phyloP scores from a whole-genome alignment of 495 filamentous ascomycete species.

The Podospora appendiculata region DNA sequence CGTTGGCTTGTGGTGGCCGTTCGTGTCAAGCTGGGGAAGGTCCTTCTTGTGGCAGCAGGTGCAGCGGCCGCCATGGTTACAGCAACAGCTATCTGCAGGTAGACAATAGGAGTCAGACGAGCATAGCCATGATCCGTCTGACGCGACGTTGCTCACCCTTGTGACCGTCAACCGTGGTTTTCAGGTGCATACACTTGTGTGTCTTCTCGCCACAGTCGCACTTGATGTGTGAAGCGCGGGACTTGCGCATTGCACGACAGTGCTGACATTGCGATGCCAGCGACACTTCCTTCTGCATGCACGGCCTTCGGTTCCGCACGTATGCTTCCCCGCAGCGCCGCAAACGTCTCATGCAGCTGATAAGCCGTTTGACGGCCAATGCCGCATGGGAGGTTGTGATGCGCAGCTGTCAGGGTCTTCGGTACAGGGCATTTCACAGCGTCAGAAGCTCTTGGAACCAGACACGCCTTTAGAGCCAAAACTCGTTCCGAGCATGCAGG shows the following conservation, averaged over 20 bases:
- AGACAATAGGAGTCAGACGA: constrained; percentile 42
- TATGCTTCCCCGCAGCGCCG: no score
- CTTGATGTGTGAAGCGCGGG: constrained; percentile 88
- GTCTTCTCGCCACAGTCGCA: constrained; percentile 96
- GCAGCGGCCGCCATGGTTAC: constrained; percentile 85
- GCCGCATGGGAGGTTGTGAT: no score
- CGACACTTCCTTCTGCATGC: constrained; percentile 97
- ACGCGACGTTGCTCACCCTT: constrained; percentile 41
- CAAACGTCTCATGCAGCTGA: no score
- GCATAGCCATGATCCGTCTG: constrained; percentile 24
- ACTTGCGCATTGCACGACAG: constrained; percentile 95
- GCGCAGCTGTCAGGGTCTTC: no score
- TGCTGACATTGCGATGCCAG: constrained; percentile 98
- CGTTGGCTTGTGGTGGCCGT: constrained; percentile 89
- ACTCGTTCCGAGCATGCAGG: no score
- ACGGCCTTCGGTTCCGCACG: no score
- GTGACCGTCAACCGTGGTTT: constrained; percentile 45
- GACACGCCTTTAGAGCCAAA: no score
- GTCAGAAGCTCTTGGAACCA: no score
- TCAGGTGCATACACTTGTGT: constrained; percentile 60
- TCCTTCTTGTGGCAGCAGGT: constrained; percentile 92
- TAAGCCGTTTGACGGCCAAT: no score
- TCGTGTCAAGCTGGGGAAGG: constrained; percentile 64
- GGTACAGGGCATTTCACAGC: no score
- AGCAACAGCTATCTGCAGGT: constrained; percentile 72